phyloP scores from a whole-genome alignment of 1,139 yeast species.

The Spencermartinsiella ligniputridi region DNA sequence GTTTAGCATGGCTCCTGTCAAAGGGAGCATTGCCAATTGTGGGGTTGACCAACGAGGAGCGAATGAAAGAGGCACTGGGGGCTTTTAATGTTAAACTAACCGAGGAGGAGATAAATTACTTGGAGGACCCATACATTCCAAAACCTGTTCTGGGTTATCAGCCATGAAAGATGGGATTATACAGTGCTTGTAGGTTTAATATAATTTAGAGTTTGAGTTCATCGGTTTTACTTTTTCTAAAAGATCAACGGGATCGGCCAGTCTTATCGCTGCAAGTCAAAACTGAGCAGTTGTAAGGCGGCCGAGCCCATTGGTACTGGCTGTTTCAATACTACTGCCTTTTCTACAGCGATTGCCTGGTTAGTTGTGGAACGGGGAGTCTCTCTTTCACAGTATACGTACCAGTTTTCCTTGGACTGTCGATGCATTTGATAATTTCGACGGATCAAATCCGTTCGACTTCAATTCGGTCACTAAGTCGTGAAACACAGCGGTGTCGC shows the following conservation, averaged over 20 bases:
- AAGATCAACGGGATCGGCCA: too few relatives aligned
- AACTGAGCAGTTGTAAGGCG: background rate
- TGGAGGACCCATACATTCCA: constrained; percentile 47
- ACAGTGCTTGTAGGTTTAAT: too few relatives aligned
- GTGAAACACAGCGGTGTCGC: constrained; percentile 10
- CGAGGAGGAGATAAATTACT: constrained; percentile 40
- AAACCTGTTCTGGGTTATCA: constrained; percentile 4
- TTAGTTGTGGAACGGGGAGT: background rate
- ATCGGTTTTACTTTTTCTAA: too few relatives aligned
- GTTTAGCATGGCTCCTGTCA: constrained; percentile 48
- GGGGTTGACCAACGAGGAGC: constrained; percentile 44
- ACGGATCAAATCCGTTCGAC: background rate
- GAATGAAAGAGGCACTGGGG: constrained; percentile 49
- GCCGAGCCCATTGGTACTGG: background rate
- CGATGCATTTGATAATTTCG: background rate
- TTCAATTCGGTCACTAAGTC: background rate
- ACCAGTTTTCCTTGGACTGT: background rate
- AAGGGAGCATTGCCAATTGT: constrained; percentile 51
- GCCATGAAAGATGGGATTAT: too few relatives aligned
- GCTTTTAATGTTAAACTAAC: constrained; percentile 42
- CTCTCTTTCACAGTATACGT: background rate
- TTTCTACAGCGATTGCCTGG: background rate
- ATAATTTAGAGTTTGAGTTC: too few relatives aligned
- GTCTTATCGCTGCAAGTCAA: background rate
- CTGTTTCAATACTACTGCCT: background rate